Evolutionary conservation across 768 basidiomycete species (phyloP).

Genomic region (Astraeus odoratus): DNA sequence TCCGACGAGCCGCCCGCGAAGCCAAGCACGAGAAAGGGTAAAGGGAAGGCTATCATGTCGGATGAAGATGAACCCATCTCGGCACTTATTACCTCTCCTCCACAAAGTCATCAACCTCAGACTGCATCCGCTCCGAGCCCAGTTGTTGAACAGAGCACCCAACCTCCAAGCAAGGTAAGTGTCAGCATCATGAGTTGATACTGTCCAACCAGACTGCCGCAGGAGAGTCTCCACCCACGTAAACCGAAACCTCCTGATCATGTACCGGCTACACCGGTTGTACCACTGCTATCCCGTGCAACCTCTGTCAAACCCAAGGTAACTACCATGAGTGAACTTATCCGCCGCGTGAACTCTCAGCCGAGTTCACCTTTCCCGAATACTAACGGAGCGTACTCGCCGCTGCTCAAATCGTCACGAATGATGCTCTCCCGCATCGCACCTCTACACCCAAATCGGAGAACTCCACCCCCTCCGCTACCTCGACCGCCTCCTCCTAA

Average conservation of each 20-base stretch:
- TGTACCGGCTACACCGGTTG: slow-evolving; percentile 5
- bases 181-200: too few relatives aligned
- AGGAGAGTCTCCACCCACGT: slow-evolving; percentile 12
- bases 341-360: slow-evolving; percentile 61
- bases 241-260: slow-evolving; percentile 1
- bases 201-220: background rate
- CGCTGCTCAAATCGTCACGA: slow-evolving; percentile 58
- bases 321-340: slow-evolving; percentile 70
- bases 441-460: slow-evolving; percentile 67
- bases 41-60: slow-evolving; percentile 20
- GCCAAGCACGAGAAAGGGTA: slow-evolving; percentile 19
- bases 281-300: slow-evolving; percentile 11
- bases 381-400: slow-evolving; percentile 43
- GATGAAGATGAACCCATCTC: slow-evolving; percentile 16
- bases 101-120: background rate
- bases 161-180: slow-evolving; percentile 13
- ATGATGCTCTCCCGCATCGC: slow-evolving; percentile 61
- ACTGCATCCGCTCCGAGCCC: background rate
- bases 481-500: slow-evolving; percentile 66
- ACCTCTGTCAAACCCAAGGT: slow-evolving; percentile 48
- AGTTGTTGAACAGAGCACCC: slow-evolving; percentile 2
- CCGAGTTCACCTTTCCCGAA: slow-evolving; percentile 48
- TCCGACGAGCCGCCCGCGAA: slow-evolving; percentile 17
- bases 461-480: slow-evolving; percentile 64
- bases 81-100: background rate